Evolutionary conservation across 257 asterid genomes (phyloP).

Genomic region (Mentha longifolia): DNA sequence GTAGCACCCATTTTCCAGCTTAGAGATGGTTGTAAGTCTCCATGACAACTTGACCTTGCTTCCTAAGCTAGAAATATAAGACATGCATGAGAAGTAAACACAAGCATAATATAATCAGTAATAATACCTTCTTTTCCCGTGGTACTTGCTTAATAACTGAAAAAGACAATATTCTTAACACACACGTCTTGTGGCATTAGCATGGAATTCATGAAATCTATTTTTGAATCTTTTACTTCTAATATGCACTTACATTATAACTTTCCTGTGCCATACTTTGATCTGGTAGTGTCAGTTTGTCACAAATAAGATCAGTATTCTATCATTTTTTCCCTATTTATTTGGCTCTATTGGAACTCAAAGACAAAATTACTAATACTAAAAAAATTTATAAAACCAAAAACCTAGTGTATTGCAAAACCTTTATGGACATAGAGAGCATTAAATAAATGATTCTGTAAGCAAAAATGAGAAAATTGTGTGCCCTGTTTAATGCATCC

Average conservation of each 20-base stretch:
- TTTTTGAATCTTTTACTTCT: constrained; percentile 3
- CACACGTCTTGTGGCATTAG: constrained; percentile 18
- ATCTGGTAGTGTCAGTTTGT: background rate
- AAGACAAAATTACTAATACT: constrained; percentile 14
- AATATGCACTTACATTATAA: background rate
- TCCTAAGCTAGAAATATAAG: constrained; percentile 67
- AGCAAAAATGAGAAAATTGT: constrained; percentile 4
- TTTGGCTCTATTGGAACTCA: constrained; percentile 4
- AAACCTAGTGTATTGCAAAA: background rate
- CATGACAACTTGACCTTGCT: constrained; percentile 83
- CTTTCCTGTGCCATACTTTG: background rate
- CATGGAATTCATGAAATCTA: background rate
- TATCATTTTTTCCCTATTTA: too few species aligned
- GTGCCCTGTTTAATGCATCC: background rate
- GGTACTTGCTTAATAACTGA: constrained; percentile 16
- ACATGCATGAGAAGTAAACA: constrained; percentile 22
- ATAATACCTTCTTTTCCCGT: constrained; percentile 23
- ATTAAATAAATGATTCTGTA: constrained; percentile 5
- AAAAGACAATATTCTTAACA: background rate
- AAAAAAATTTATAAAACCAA: background rate
- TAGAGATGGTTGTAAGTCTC: constrained; percentile 70
- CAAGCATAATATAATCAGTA: constrained; percentile 28
- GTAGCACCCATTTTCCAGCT: constrained; percentile 65
- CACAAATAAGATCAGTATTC: background rate
- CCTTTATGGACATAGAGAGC: constrained; percentile 13